Percentiles rank a stretch among this genome's conserved stretches.
These are phyloP conservation scores for Amylostereum chailletii DNA, from an alignment of 1,284 basidiomycete genomes.

Conservation along the genomic window DNA sequence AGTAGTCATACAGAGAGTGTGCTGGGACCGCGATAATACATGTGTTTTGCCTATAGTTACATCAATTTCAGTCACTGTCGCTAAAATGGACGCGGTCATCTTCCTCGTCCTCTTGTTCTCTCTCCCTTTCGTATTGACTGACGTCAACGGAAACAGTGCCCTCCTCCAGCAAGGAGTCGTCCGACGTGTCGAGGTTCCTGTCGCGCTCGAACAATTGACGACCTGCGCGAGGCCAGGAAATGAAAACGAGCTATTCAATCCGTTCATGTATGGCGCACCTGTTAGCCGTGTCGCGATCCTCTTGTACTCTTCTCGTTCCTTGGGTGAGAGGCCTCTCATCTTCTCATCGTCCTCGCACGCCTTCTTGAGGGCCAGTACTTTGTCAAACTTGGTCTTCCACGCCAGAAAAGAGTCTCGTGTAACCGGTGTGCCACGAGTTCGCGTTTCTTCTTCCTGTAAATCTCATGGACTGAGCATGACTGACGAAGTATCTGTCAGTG, in stretches of 20 bases:
- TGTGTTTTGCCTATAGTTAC: slow-evolving; percentile 11
- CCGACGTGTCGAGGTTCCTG: slow-evolving; percentile 56
- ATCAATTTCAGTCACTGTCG: slow-evolving; percentile 60
- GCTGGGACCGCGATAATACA: slow-evolving; percentile 7
- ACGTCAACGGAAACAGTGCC: slow-evolving; percentile 79
- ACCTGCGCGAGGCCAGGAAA: slow-evolving; percentile 37
- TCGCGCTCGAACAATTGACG: slow-evolving; percentile 85
- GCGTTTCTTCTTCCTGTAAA: slow-evolving; percentile 75
- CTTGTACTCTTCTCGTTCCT: slow-evolving; percentile 87
- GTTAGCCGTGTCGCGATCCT: slow-evolving; percentile 54
- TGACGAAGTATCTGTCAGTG: not conserved
- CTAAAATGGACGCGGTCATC: slow-evolving; percentile 64
- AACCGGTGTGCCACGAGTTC: slow-evolving; percentile 86
- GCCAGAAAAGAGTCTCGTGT: slow-evolving; percentile 72
- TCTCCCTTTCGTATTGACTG: slow-evolving; percentile 75
- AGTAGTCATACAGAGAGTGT: slow-evolving; percentile 2
- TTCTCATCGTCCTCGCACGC: slow-evolving; percentile 76
- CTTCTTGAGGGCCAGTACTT: slow-evolving; percentile 53
- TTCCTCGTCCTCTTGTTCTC: slow-evolving; percentile 49
- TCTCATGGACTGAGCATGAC: slow-evolving; percentile 1
- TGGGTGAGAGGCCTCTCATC: slow-evolving; percentile 66
- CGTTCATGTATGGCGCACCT: slow-evolving; percentile 38
- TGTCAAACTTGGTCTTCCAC: slow-evolving; percentile 79
- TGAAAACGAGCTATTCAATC: slow-evolving; percentile 3
- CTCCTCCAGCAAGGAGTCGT: slow-evolving; percentile 75